Base-by-base conservation (phyloP, 352 stramenopile species). In the Pythium dissotocum region DNA sequence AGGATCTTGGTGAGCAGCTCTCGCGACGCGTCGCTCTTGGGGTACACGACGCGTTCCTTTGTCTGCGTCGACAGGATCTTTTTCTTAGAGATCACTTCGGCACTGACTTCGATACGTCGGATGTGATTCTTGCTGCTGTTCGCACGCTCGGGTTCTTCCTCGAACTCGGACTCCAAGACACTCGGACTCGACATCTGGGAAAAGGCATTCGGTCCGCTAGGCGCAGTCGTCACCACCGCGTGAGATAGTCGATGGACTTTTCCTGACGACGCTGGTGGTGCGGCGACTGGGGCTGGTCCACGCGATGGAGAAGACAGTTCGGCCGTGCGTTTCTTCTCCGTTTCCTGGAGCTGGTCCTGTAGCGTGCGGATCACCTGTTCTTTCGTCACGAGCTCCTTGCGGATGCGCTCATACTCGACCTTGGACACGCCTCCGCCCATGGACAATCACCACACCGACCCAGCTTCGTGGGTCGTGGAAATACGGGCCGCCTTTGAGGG, bases 371-470 rank as follows among this genome's bases (percentile, higher is more conserved):
- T 93, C 48, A 93, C 81, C 54, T 90, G 81, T 46, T 93, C 80
- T 48, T 91, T 91, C 16, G 82, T 69, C 35, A 89, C 64, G 36
- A 90, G 56, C 61, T 93, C 85, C 53, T 85, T 87, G 63, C 80
- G 80, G 72, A 91, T 82, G 59, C 79, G 82, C 36, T 90, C 84
- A 58, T 90, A 90, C 73, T 92, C 81, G 62, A 51, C 70, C 67
- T 86, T 92, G 68, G 82, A 92, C 70, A 92, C 82, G 40, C 84
- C 84, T 28, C 82, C 82, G 26, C 84, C 84, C 84, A 92, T 92
- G 21, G 64, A 28, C 33, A 30, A n/a, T 61, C 3, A 36, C 33
- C n/a, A 30, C 32, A 21, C 33, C 30, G 32, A 21, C 18, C 38
- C 30, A 14, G 35, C 35, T 40, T 10, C 35, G 35, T 40, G 35